Conservation (phyloP, 139 green algal genomes). For the Micractinium sp. region DNA sequence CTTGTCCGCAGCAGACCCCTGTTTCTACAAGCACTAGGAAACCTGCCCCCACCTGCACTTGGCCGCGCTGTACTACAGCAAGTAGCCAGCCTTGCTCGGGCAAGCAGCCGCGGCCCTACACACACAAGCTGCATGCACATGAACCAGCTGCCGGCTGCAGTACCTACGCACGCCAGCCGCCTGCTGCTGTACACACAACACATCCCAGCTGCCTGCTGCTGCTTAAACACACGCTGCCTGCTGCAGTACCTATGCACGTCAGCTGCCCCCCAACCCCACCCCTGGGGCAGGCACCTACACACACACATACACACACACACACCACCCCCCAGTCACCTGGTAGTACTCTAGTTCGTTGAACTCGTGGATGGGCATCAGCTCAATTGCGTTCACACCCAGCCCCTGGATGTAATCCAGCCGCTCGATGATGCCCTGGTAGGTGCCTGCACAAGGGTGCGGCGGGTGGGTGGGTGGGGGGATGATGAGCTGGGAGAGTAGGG, state of each 20-base stretch:
- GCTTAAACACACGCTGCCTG: too few species aligned
- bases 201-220: neutral
- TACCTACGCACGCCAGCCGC: too few species aligned
- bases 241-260: too few species aligned
- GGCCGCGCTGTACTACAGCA: neutral
- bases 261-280: neutral
- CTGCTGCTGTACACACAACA: neutral
- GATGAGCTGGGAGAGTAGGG: neutral
- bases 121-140: too few species aligned
- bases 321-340: constrained; percentile 27
- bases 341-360: constrained; percentile 99
- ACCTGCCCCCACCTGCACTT: neutral
- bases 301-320: neutral
- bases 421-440: constrained; percentile 88
- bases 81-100: neutral
- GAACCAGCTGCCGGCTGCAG: neutral
- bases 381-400: constrained; percentile 94
- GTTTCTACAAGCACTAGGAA: too few species aligned
- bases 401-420: constrained; percentile 91
- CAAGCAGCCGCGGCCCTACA: too few species aligned
- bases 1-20: neutral
- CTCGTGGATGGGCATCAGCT: constrained; percentile 96
- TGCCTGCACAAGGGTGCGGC: constrained; percentile 62
- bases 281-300: neutral
- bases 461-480: neutral